A percentile compares a stretch with the other conserved stretches of the same genome.
Conservation (phyloP, 805 yeast species). For the Candida odintsovae region DNA sequence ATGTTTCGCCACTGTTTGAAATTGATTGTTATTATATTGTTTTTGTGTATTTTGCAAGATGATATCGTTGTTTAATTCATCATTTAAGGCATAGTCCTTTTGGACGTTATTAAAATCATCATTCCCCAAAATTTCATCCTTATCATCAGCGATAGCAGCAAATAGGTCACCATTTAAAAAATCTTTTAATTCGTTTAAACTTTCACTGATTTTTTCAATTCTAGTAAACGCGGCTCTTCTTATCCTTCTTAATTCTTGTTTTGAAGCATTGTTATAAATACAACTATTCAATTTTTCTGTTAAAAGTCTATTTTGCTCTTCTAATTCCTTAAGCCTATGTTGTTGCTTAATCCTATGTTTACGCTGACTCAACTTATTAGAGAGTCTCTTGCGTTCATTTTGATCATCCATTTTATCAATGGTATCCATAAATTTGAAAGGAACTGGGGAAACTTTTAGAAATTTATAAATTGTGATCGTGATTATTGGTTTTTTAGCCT, state of each 20-base stretch:
- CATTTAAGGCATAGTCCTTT: neutral
- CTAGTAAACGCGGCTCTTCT: conserved; percentile 1
- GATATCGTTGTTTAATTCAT: neutral
- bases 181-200: conserved; percentile 3
- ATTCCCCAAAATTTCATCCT: neutral
- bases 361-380: conserved; percentile 11
- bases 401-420: conserved; percentile 4
- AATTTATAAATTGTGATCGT: too few relatives aligned
- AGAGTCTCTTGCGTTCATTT: conserved; percentile 8
- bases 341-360: conserved; percentile 12
- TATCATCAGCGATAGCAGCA: neutral
- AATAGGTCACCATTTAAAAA: conserved; percentile 6
- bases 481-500: too few relatives aligned
- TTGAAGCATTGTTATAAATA: conserved; percentile 7
- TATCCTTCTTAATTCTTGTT: conserved; percentile 4
- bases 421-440: too few relatives aligned
- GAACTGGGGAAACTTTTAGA: neutral
- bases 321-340: conserved; percentile 10
- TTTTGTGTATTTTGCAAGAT: neutral
- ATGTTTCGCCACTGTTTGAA: neutral
- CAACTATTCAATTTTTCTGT: conserved; percentile 6
- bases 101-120: conserved; percentile 1
- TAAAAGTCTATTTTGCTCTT: conserved; percentile 1
- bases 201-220: conserved; percentile 2
- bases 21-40: neutral